phyloP scores from a whole-genome alignment of 129 eudicot species.

The Calendula officinalis region DNA sequence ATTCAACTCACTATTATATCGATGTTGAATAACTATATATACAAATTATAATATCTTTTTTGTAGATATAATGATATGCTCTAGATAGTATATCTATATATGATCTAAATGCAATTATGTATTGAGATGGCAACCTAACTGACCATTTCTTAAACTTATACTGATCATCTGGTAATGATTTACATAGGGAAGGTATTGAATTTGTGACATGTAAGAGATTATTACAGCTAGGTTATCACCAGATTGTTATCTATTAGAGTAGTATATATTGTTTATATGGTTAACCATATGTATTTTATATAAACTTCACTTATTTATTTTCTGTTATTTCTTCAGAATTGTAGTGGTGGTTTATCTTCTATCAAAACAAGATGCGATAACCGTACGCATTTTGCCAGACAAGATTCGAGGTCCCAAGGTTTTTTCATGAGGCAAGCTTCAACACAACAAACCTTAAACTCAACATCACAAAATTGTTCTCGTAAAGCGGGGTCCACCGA shows the following conservation, averaged over 20 bases:
- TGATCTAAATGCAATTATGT: background rate
- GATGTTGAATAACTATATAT: background rate
- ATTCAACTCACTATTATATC: constrained; percentile 7
- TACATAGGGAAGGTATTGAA: too few species aligned
- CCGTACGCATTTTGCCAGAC: constrained; percentile 35
- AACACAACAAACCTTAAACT: constrained; percentile 16
- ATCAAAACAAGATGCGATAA: constrained; percentile 35
- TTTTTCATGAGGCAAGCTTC: constrained; percentile 35
- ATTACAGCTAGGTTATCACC: too few species aligned
- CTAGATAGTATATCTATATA: background rate
- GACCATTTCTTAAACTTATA: too few species aligned
- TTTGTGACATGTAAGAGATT: too few species aligned
- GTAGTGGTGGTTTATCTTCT: constrained; percentile 33
- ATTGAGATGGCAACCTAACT: too few species aligned
- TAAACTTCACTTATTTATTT: constrained; percentile 7
- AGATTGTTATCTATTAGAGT: too few species aligned
- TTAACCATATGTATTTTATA: background rate
- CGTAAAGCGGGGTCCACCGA: constrained; percentile 20
- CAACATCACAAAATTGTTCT: background rate
- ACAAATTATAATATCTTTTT: background rate
- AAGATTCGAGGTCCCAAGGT: constrained; percentile 38
- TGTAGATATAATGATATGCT: background rate
- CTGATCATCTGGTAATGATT: too few species aligned
- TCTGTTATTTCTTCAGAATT: constrained; percentile 27
- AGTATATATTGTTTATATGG: too few species aligned